A percentile compares a stretch with the other conserved stretches of the same genome.
phyloP scores from a whole-genome alignment of 139 green algal species.

The Dunaliella primolecta region DNA sequence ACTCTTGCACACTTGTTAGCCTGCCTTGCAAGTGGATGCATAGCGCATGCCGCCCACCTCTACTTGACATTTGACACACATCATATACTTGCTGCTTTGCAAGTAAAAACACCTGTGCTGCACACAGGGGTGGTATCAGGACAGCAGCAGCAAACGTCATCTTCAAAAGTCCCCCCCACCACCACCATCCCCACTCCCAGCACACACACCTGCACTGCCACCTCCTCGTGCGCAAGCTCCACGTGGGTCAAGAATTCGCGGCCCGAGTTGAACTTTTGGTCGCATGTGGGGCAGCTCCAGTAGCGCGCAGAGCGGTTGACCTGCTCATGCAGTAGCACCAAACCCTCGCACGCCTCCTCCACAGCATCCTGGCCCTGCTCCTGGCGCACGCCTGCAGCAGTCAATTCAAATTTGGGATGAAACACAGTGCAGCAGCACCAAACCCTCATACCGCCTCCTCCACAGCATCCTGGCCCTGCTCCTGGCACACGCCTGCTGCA shows the following conservation, averaged over 20 bases:
- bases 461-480: slow-evolving; percentile 47
- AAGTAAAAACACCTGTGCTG: background rate
- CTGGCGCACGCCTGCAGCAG: slow-evolving; percentile 36
- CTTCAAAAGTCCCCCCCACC: no score
- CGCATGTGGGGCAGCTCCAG: slow-evolving; percentile 60
- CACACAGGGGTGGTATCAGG: no score
- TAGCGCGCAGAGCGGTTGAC: slow-evolving; percentile 46
- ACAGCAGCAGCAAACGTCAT: no score
- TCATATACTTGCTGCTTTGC: slow-evolving; percentile 43
- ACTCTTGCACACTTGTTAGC: slow-evolving; percentile 46
- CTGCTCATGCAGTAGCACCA: slow-evolving; percentile 58
- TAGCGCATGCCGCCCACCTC: slow-evolving; percentile 57
- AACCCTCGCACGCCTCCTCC: slow-evolving; percentile 55
- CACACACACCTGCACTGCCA: slow-evolving; percentile 34
- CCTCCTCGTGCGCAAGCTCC: slow-evolving; percentile 55
- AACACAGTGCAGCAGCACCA: slow-evolving; percentile 40
- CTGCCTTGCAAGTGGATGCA: slow-evolving; percentile 13
- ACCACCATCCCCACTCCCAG: no score
- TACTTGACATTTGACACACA: slow-evolving; percentile 50
- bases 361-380: slow-evolving; percentile 50
- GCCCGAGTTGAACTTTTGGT: slow-evolving; percentile 45
- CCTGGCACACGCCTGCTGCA: slow-evolving; percentile 44
- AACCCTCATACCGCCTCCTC: slow-evolving; percentile 58
- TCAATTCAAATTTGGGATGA: background rate
- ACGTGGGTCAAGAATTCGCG: slow-evolving; percentile 53